Evolutionary conservation across 1,284 basidiomycete species (phyloP).

Genomic region (Cutaneotrichosporon daszewskae): DNA sequence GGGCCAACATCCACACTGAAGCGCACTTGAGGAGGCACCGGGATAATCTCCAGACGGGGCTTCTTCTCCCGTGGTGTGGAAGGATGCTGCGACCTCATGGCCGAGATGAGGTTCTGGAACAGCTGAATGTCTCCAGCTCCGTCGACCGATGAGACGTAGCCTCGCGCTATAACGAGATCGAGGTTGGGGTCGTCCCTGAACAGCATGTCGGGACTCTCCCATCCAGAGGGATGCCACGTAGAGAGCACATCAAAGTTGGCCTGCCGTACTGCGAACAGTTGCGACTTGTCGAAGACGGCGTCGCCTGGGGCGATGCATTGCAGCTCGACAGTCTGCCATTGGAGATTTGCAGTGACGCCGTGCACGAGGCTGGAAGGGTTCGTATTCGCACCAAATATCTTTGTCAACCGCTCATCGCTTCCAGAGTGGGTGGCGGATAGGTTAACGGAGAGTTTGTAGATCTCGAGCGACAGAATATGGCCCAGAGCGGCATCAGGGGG

Average conservation of each 20-base stretch:
- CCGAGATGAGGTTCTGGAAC: constrained; percentile 21
- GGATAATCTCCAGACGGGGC: not conserved
- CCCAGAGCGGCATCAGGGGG: not conserved
- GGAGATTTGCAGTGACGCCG: constrained; percentile 26
- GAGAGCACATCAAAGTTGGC: constrained; percentile 35
- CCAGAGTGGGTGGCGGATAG: constrained; percentile 34
- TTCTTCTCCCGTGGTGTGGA: not conserved
- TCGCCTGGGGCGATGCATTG: constrained; percentile 34
- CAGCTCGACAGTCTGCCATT: constrained; percentile 29
- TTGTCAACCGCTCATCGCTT: constrained; percentile 33
- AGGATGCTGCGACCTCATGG: not conserved
- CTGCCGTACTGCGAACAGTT: constrained; percentile 30
- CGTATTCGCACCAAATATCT: constrained; percentile 35
- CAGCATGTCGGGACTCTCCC: constrained; percentile 32
- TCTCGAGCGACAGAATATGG: constrained; percentile 31
- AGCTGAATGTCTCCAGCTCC: constrained; percentile 35
- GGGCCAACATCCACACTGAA: constrained; percentile 34
- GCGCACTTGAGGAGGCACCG: constrained; percentile 25
- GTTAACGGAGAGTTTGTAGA: constrained; percentile 18
- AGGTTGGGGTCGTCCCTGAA: constrained; percentile 41
- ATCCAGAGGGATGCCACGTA: constrained; percentile 37
- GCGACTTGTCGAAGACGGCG: constrained; percentile 20
- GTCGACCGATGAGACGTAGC: constrained; percentile 31
- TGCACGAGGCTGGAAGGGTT: constrained; percentile 26
- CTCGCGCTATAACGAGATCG: constrained; percentile 26